phyloP scores from a whole-genome alignment of 352 stramenopile genomes.

The Globisporangium nagaii region DNA sequence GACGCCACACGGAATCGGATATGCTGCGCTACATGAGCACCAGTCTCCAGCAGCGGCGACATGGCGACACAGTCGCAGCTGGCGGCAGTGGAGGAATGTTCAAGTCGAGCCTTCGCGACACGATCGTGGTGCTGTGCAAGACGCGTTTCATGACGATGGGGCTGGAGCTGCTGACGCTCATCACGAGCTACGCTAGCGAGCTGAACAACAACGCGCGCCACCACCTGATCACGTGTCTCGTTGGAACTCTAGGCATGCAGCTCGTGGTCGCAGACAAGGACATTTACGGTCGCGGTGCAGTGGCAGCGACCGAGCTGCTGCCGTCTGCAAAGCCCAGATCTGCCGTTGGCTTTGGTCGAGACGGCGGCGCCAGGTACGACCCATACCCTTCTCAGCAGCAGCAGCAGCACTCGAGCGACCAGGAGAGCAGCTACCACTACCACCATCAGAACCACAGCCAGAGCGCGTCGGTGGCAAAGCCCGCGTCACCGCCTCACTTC shows the following conservation, averaged over 20 bases:
- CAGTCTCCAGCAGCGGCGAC: slow-evolving; percentile 3
- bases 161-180: slow-evolving; percentile 58
- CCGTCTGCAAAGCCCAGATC: neutral
- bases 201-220: slow-evolving; percentile 32
- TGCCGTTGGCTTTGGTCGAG: neutral
- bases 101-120: slow-evolving; percentile 29
- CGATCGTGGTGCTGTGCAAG: slow-evolving; percentile 43
- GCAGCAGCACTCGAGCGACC: no score
- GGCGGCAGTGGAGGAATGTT: slow-evolving; percentile 1
- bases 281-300: slow-evolving; percentile 17
- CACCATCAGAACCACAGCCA: neutral
- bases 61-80: no score
- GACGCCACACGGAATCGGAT: slow-evolving; percentile 17
- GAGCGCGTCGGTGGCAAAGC: neutral
- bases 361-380: neutral
- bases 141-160: slow-evolving; percentile 70
- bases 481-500: slow-evolving; percentile 21
- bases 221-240: slow-evolving; percentile 60
- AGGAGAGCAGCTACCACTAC: slow-evolving; percentile 1
- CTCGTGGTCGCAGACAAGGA: slow-evolving; percentile 58
- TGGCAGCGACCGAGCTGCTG: neutral
- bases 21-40: slow-evolving; percentile 13
- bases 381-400: no score
- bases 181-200: slow-evolving; percentile 57
- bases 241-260: slow-evolving; percentile 44